Conservation (phyloP, 2,329 filamentous ascomycete genomes). For the Xylariales sp. region DNA sequence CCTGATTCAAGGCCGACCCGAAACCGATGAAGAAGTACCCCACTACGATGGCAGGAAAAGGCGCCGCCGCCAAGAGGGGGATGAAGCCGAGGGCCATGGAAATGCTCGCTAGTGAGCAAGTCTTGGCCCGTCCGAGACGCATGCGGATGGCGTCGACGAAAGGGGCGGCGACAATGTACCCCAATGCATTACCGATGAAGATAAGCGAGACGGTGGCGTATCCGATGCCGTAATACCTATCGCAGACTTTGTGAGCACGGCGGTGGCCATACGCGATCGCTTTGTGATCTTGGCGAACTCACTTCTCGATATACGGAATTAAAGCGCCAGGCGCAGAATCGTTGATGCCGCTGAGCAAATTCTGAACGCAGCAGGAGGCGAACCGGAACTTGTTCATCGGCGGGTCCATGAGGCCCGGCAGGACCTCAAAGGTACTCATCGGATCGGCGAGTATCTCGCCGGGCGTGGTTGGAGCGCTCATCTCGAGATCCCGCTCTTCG, state of each 20-base stretch:
- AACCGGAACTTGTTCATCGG: slow-evolving; percentile 78
- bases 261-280: background rate
- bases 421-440: slow-evolving; percentile 39
- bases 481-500: slow-evolving; percentile 46
- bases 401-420: slow-evolving; percentile 63
- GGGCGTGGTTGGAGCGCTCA: slow-evolving; percentile 37
- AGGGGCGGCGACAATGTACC: slow-evolving; percentile 79
- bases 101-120: slow-evolving; percentile 68
- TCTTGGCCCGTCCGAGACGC: slow-evolving; percentile 72
- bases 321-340: slow-evolving; percentile 82
- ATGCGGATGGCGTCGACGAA: slow-evolving; percentile 72
- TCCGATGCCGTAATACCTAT: slow-evolving; percentile 75
- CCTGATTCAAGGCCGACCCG: slow-evolving; percentile 66
- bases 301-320: slow-evolving; percentile 82
- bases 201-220: slow-evolving; percentile 85
- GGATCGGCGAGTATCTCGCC: slow-evolving; percentile 31
- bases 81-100: slow-evolving; percentile 71
- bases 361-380: slow-evolving; percentile 71
- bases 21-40: slow-evolving; percentile 77
- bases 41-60: slow-evolving; percentile 74
- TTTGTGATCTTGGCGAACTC: slow-evolving; percentile 35
- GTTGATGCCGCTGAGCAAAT: slow-evolving; percentile 76
- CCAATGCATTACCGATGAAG: slow-evolving; percentile 81
- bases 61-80: slow-evolving; percentile 73
- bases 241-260: slow-evolving; percentile 21